Conservation (phyloP, 352 stramenopile species). For the Phytophthora fragariaefolia region DNA sequence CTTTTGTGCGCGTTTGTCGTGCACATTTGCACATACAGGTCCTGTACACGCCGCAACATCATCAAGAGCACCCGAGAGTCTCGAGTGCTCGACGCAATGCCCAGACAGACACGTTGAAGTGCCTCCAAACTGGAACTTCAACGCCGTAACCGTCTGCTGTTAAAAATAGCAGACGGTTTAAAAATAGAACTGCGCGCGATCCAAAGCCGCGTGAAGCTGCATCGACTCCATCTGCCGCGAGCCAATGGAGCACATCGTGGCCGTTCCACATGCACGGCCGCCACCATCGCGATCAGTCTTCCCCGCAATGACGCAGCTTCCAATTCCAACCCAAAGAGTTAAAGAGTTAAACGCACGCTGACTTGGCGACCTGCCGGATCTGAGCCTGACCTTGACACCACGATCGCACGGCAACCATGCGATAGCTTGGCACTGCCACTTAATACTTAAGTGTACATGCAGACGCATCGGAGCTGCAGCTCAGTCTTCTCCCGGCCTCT, state of each 20-base stretch:
- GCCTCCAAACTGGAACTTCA: background rate
- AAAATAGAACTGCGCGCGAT: no score
- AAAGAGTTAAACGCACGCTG: background rate
- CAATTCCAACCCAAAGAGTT: background rate
- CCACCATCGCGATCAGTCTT: background rate
- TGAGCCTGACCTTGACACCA: background rate
- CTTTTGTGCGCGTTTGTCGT: no score
- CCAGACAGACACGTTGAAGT: background rate
- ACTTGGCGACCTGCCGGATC: background rate
- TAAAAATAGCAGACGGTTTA: no score
- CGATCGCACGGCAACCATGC: no score
- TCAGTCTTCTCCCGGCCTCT: conserved; percentile 12
- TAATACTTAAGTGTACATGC: background rate
- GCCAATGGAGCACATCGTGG: background rate
- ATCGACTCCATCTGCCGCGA: background rate
- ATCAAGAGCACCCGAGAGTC: no score
- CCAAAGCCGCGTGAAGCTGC: background rate
- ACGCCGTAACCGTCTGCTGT: background rate
- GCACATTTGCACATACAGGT: no score
- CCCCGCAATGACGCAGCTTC: no score
- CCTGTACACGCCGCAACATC: no score
- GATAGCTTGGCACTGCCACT: no score
- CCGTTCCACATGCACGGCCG: background rate
- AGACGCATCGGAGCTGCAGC: background rate
- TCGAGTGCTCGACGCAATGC: no score